phyloP scores from a whole-genome alignment of 2,329 filamentous ascomycete species.

The Pseudogymnoascus sp. region DNA sequence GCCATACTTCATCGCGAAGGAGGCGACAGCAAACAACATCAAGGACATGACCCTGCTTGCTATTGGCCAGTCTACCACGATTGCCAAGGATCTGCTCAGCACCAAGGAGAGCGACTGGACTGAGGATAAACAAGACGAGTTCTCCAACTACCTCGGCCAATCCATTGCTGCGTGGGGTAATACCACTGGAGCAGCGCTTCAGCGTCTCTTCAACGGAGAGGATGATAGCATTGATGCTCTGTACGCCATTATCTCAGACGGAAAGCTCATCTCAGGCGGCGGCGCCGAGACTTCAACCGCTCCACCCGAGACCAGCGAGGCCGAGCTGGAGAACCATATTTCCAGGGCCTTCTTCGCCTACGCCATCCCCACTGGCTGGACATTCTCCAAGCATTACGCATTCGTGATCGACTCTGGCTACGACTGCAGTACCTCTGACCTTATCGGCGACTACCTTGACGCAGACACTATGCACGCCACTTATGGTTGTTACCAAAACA shows the following conservation, averaged over 20 bases:
- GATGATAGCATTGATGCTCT: slow-evolving; percentile 20
- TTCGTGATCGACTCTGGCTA: slow-evolving; percentile 30
- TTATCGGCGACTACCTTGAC: neutral
- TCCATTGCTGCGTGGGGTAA: slow-evolving; percentile 21
- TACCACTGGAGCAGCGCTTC: neutral
- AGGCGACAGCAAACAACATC: too few relatives aligned
- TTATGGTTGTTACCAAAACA: slow-evolving; percentile 10
- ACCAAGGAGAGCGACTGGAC: slow-evolving; percentile 21
- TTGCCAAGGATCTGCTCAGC: slow-evolving; percentile 23
- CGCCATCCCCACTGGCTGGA: slow-evolving; percentile 29
- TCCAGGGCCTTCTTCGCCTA: slow-evolving; percentile 25
- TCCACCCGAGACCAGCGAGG: neutral
- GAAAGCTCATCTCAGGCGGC: slow-evolving; percentile 23
- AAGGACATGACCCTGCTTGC: slow-evolving; percentile 24
- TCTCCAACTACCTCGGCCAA: slow-evolving; percentile 25
- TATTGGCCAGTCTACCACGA: slow-evolving; percentile 21
- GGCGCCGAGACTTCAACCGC: neutral
- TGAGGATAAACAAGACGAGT: slow-evolving; percentile 19
- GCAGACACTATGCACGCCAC: neutral
- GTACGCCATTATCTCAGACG: slow-evolving; percentile 22
- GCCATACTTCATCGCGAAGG: slow-evolving; percentile 14
- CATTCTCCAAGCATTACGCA: slow-evolving; percentile 19
- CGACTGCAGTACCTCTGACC: slow-evolving; percentile 16
- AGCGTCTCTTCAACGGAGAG: slow-evolving; percentile 22
- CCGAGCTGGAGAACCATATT: slow-evolving; percentile 14